These are phyloP conservation scores for Candida pseudocylindracea DNA, from an alignment of 1,139 yeast species.

Conservation along the genomic window DNA sequence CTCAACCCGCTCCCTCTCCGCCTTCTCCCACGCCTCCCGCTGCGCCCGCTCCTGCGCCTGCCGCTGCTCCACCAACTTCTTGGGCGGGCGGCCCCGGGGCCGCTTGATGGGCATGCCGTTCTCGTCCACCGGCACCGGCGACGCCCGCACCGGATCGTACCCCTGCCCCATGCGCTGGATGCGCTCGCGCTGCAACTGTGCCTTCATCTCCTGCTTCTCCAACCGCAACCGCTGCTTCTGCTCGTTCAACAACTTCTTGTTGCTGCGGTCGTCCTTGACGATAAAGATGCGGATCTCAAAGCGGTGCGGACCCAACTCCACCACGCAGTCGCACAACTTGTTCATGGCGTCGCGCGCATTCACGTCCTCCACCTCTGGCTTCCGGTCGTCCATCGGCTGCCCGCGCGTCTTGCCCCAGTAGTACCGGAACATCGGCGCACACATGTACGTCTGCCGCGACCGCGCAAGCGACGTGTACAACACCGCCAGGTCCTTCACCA, in stretches of 20 bases:
- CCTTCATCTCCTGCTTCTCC: conserved; percentile 4
- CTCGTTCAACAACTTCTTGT: conserved; percentile 5
- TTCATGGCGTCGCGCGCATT: conserved; percentile 77
- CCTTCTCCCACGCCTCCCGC: not conserved
- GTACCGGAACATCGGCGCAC: too few relatives aligned
- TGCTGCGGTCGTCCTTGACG: conserved; percentile 47
- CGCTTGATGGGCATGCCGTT: too few relatives aligned
- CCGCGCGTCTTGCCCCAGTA: too few relatives aligned
- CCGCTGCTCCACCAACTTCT: not conserved
- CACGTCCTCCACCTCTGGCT: conserved; percentile 7
- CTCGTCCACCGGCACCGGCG: too few relatives aligned
- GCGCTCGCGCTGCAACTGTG: too few relatives aligned
- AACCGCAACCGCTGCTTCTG: conserved; percentile 1
- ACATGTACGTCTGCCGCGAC: too few relatives aligned
- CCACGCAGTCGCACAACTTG: conserved; percentile 54
- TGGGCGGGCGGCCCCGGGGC: too few relatives aligned
- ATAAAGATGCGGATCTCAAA: conserved; percentile 63
- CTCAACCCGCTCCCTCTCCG: not conserved
- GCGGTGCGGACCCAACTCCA: conserved; percentile 65
- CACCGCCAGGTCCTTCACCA: too few relatives aligned
- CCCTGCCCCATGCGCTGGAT: too few relatives aligned
- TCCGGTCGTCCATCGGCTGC: too few relatives aligned
- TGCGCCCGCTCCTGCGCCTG: not conserved
- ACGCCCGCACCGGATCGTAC: too few relatives aligned
- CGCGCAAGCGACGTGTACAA: too few relatives aligned